Percentiles rank a stretch among this genome's conserved stretches.
phyloP scores from a whole-genome alignment of 73 alveolate species.

The Durusdinium trenchii region DNA sequence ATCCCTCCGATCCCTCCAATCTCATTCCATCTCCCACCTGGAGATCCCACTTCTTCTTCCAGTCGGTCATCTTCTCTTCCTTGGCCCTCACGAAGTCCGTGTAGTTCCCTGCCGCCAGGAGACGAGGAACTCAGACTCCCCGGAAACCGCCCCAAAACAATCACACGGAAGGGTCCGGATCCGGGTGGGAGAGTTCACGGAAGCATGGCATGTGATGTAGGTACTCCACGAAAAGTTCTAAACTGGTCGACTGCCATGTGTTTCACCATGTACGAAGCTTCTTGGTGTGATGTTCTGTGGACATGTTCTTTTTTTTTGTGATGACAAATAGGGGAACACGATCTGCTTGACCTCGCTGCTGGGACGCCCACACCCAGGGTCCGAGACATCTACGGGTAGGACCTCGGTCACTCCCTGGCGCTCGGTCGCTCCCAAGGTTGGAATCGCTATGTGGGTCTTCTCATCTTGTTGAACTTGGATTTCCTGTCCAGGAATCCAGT shows the following conservation, averaged over 20 bases:
- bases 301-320: too few species aligned
- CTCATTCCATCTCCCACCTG: slow-evolving; percentile 18
- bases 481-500: too few species aligned
- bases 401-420: too few species aligned
- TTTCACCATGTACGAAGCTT: background rate
- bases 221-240: background rate
- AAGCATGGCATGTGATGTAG: background rate
- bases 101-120: slow-evolving; percentile 43
- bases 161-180: too few species aligned
- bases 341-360: too few species aligned
- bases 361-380: too few species aligned
- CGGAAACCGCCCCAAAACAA: background rate
- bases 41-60: slow-evolving; percentile 83
- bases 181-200: too few species aligned
- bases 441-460: too few species aligned
- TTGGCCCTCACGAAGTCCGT: slow-evolving; percentile 49
- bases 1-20: background rate
- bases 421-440: too few species aligned
- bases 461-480: too few species aligned
- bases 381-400: too few species aligned
- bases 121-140: background rate
- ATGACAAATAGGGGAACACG: too few species aligned
- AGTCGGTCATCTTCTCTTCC: slow-evolving; percentile 19
- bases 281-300: background rate
- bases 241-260: background rate